Evolutionary conservation across 352 stramenopile species (phyloP).

Genomic region (Pythium myriotylum): DNA sequence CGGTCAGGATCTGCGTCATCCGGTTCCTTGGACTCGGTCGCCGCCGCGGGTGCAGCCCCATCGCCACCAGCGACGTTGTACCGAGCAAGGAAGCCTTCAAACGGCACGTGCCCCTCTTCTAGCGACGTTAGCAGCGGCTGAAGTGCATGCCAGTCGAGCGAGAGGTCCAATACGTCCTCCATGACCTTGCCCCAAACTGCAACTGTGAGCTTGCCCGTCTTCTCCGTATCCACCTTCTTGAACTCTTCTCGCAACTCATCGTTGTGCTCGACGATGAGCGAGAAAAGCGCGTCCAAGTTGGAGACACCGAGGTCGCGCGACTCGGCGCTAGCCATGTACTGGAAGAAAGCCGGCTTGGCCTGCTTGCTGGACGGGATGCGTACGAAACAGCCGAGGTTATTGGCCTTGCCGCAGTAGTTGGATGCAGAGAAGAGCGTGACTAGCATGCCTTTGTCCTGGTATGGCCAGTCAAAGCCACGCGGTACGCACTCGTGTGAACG

Average conservation of each 20-base stretch:
- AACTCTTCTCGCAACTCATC: slow-evolving; percentile 70
- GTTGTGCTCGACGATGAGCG: slow-evolving; percentile 76
- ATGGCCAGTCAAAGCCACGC: slow-evolving; percentile 80
- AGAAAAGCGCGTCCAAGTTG: slow-evolving; percentile 86
- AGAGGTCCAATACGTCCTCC: slow-evolving; percentile 79
- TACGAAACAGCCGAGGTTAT: slow-evolving; percentile 88
- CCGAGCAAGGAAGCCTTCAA: slow-evolving; percentile 70
- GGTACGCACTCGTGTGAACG: slow-evolving; percentile 87
- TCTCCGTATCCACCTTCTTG: slow-evolving; percentile 46
- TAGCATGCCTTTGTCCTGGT: slow-evolving; percentile 81
- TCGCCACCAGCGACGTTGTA: slow-evolving; percentile 67
- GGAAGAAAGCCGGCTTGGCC: slow-evolving; percentile 83
- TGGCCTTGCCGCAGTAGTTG: slow-evolving; percentile 86
- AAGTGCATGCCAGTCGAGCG: slow-evolving; percentile 76
- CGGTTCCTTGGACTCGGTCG: not conserved
- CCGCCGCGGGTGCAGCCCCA: slow-evolving; percentile 1
- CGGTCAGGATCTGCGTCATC: slow-evolving; percentile 41
- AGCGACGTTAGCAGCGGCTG: slow-evolving; percentile 77
- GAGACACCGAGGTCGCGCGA: slow-evolving; percentile 79
- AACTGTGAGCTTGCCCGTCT: slow-evolving; percentile 49
- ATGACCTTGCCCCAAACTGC: slow-evolving; percentile 64
- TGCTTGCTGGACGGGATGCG: slow-evolving; percentile 64
- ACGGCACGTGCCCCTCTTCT: slow-evolving; percentile 73
- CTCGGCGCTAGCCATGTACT: slow-evolving; percentile 86
- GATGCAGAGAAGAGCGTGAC: slow-evolving; percentile 88